Percentiles rank a stretch among this genome's conserved stretches.
Conservation (phyloP, 2,329 filamentous ascomycete species). For the Alternaria conjuncta region DNA sequence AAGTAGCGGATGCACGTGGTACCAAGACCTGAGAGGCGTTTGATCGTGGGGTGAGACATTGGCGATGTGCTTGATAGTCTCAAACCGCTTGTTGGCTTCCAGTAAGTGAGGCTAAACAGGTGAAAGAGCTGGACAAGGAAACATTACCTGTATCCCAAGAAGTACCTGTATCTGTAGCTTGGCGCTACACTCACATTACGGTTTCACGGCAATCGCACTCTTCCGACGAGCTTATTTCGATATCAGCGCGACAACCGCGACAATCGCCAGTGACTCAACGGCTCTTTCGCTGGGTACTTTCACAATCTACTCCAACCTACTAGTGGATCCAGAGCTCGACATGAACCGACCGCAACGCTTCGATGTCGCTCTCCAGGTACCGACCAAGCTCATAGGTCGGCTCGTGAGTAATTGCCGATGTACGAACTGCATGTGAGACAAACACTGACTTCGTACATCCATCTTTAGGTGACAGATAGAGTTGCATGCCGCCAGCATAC, state of each 20-base stretch:
- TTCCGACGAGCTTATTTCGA: background rate
- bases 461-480: constrained; percentile 2
- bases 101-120: background rate
- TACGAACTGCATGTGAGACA: too few species aligned
- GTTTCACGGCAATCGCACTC: background rate
- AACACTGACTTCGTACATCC: too few species aligned
- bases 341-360: constrained; percentile 1
- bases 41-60: background rate
- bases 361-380: background rate
- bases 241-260: background rate
- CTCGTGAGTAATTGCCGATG: background rate
- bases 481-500: background rate
- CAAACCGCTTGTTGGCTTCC: constrained; percentile 11
- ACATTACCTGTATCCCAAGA: background rate
- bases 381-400: background rate
- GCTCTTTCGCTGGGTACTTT: background rate
- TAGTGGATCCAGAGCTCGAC: background rate
- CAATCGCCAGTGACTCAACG: background rate
- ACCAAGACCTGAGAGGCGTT: background rate
- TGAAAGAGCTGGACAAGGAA: background rate
- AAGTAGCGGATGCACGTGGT: background rate
- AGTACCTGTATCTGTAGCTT: background rate
- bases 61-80: constrained; percentile 6
- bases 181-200: background rate
- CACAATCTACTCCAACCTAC: background rate